A percentile compares a stretch with the other conserved stretches of the same genome.
Conservation (phyloP, 2,329 filamentous ascomycete species). For the Teratosphaeria destructans region DNA sequence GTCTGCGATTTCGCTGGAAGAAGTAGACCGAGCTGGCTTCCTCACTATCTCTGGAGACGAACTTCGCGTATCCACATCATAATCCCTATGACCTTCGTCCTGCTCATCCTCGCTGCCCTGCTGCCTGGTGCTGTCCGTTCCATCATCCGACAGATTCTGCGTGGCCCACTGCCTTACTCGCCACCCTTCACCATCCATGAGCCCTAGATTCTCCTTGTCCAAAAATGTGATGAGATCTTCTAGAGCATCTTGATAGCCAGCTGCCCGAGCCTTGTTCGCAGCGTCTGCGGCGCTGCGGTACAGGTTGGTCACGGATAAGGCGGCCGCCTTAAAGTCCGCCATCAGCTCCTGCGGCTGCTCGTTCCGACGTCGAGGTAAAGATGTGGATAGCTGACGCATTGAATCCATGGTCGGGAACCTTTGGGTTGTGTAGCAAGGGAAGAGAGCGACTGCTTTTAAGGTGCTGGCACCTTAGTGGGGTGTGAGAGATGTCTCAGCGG, state of each 20-base stretch:
- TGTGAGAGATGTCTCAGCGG: not conserved
- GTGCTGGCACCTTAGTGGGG: not conserved
- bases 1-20: slow-evolving; percentile 14
- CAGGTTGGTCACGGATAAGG: slow-evolving; percentile 86
- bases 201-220: slow-evolving; percentile 68
- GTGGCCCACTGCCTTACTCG: slow-evolving; percentile 56
- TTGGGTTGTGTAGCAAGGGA: not conserved
- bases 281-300: slow-evolving; percentile 83
- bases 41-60: slow-evolving; percentile 23
- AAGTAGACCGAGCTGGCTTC: slow-evolving; percentile 12
- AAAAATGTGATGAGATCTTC: slow-evolving; percentile 81
- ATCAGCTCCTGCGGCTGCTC: slow-evolving; percentile 46
- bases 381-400: slow-evolving; percentile 53
- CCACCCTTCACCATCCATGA: slow-evolving; percentile 69
- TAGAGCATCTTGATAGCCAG: slow-evolving; percentile 88
- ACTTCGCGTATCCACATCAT: slow-evolving; percentile 44
- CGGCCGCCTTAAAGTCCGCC: slow-evolving; percentile 83
- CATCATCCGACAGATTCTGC: slow-evolving; percentile 57
- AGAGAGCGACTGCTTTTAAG: not conserved
- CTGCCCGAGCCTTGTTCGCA: slow-evolving; percentile 61
- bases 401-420: slow-evolving; percentile 43
- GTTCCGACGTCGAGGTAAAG: slow-evolving; percentile 36
- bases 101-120: slow-evolving; percentile 55
- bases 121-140: slow-evolving; percentile 5
- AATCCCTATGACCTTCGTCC: slow-evolving; percentile 43